These are phyloP conservation scores for Fusarium falciforme DNA, from an alignment of 2,329 filamentous ascomycete genomes.

Conservation along the genomic window DNA sequence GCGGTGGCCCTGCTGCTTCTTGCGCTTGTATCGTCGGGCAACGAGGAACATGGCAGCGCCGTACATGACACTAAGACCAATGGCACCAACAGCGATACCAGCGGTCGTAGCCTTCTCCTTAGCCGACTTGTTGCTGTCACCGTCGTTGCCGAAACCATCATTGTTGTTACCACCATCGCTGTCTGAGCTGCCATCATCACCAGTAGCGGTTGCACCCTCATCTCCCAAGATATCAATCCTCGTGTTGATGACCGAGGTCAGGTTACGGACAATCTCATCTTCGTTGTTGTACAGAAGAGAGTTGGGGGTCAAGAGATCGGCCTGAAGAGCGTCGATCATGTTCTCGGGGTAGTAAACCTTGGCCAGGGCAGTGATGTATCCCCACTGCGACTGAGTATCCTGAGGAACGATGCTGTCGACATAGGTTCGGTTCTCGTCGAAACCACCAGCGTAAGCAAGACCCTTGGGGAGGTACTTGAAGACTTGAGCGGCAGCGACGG, in stretches of 20 bases:
- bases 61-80: slow-evolving; percentile 85
- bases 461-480: slow-evolving; percentile 82
- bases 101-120: slow-evolving; percentile 72
- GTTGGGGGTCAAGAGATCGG: slow-evolving; percentile 77
- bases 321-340: slow-evolving; percentile 73
- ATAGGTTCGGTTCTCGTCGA: slow-evolving; percentile 66
- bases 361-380: slow-evolving; percentile 84
- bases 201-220: slow-evolving; percentile 51
- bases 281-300: slow-evolving; percentile 81
- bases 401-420: slow-evolving; percentile 81
- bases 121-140: slow-evolving; percentile 64
- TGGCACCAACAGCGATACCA: slow-evolving; percentile 80
- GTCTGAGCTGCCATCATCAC: slow-evolving; percentile 43
- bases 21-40: slow-evolving; percentile 89
- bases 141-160: slow-evolving; percentile 56
- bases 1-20: slow-evolving; percentile 79
- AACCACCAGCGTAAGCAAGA: slow-evolving; percentile 71
- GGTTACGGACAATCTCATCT: slow-evolving; percentile 71
- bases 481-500: slow-evolving; percentile 83
- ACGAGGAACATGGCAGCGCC: slow-evolving; percentile 95
- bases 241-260: slow-evolving; percentile 86
- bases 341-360: slow-evolving; percentile 76
- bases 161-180: slow-evolving; percentile 52
- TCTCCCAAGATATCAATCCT: slow-evolving; percentile 67
- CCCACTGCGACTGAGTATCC: slow-evolving; percentile 74